Base-by-base conservation (phyloP, 2,329 filamentous ascomycete genomes). In the Coniochaeta prunicola region DNA sequence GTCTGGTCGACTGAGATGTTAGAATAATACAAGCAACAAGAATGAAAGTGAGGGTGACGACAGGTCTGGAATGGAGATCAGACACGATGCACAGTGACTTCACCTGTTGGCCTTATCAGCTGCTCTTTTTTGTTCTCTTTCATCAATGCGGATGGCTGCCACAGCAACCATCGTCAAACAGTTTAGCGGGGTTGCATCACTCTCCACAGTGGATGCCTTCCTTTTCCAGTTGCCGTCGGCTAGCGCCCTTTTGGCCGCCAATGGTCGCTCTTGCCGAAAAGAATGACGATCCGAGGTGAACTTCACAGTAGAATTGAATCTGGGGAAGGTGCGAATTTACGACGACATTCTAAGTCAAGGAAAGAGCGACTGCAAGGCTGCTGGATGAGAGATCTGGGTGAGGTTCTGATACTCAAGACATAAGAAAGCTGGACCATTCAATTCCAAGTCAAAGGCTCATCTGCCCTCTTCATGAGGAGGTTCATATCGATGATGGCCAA, bases 21-120 rank as follows among this genome's bases (percentile, higher is more conserved):
- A 26, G 45, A 50, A 50, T 50, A 50, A 50, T 50, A 50, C 45
- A 50, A 50, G 45, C n/a, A 12, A 30, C 45, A 50, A 50, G 45
- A 30, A 50, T 50, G 45, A 30, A 30, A 50, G 45, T 30, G 45
- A 50, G 45, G 24, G n/a, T n/a, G n/a, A n/a, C 45, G 45, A 17
- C 24, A 50, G 12, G 45, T 50, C 12, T 50, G 45, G 45, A 50
- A 50, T 50, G 45, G 9, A 21, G 7, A 30, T n/a, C n/a, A n/a
- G n/a, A n/a, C n/a, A n/a, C 4, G 45, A 30, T 50, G 24, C 45
- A 50, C 12, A 50, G 45, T 50, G 45, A 50, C 45, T 5, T 48
- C 36, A 40, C 5, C 36, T 40, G 36, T 40, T 40, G 9, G 5
- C 17, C 36, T 40, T 7, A 34, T 34, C 7, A 34, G 31, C 7